Evolutionary conservation across 306 rosid genomes (phyloP).

Genomic region (Calophaca sinica): DNA sequence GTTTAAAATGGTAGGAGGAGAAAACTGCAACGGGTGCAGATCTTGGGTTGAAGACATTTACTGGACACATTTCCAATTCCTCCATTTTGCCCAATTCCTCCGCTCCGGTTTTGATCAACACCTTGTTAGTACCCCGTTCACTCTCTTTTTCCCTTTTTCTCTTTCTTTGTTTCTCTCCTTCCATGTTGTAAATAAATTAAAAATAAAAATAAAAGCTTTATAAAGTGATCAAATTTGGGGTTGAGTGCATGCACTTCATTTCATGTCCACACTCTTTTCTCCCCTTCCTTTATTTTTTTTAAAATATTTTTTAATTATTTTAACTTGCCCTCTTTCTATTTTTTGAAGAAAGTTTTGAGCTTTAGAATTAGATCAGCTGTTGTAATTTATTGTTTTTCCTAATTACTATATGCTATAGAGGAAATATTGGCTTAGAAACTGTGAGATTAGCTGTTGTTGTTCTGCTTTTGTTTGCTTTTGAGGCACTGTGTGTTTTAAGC

Average conservation of each 20-base stretch:
- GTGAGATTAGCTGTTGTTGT: not conserved
- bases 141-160: not conserved
- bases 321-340: not conserved
- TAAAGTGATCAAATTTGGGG: not conserved
- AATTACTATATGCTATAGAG: no score
- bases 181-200: no score
- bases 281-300: not conserved
- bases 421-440: no score
- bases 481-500: not conserved
- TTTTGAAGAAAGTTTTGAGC: constrained; percentile 2
- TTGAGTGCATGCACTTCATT: constrained; percentile 3
- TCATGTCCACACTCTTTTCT: no score
- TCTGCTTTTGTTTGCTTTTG: not conserved
- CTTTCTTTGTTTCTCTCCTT: no score
- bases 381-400: not conserved
- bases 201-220: no score
- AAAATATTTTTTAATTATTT: not conserved
- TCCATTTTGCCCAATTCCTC: constrained; percentile 60
- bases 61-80: constrained; percentile 67
- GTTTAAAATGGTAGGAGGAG: not conserved
- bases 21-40: not conserved
- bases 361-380: not conserved
- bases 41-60: constrained; percentile 69
- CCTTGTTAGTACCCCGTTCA: constrained; percentile 53
- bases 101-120: constrained; percentile 50